Conservation (phyloP, 768 basidiomycete species). For the Xerocomus spinulosus region DNA sequence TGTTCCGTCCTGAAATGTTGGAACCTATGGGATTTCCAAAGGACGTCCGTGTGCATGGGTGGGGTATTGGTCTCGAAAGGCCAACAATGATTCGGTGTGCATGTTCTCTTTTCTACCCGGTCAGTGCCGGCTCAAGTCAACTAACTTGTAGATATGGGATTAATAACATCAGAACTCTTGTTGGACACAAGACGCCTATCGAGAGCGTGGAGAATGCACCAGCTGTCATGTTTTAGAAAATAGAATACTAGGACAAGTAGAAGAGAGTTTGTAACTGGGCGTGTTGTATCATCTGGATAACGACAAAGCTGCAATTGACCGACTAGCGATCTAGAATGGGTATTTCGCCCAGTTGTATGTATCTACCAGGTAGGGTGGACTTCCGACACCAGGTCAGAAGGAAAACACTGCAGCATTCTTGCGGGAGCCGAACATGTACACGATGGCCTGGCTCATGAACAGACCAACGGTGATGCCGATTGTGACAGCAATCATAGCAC, state of each 20-base stretch:
- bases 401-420: constrained; percentile 87
- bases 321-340: constrained; percentile 4
- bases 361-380: constrained; percentile 1
- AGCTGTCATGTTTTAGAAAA: constrained; percentile 78
- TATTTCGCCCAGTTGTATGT: neutral
- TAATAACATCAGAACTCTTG: constrained; percentile 92
- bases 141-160: constrained; percentile 74
- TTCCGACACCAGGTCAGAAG: constrained; percentile 41
- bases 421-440: constrained; percentile 80
- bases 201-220: constrained; percentile 85
- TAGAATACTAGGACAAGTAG: constrained; percentile 5
- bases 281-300: too few relatives aligned
- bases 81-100: constrained; percentile 97
- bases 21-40: constrained; percentile 98
- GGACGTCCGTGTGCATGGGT: constrained; percentile 94
- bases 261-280: constrained; percentile 1
- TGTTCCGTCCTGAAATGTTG: constrained; percentile 99
- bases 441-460: constrained; percentile 83
- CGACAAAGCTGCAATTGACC: too few relatives aligned
- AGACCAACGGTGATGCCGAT: constrained; percentile 88
- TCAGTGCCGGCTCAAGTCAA: constrained; percentile 1
- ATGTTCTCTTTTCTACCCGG: neutral
- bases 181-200: constrained; percentile 95
- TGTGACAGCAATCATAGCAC: constrained; percentile 85
- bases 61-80: constrained; percentile 91